phyloP scores from a whole-genome alignment of 176 grass and related monocot genomes.

The Areca catechu region DNA sequence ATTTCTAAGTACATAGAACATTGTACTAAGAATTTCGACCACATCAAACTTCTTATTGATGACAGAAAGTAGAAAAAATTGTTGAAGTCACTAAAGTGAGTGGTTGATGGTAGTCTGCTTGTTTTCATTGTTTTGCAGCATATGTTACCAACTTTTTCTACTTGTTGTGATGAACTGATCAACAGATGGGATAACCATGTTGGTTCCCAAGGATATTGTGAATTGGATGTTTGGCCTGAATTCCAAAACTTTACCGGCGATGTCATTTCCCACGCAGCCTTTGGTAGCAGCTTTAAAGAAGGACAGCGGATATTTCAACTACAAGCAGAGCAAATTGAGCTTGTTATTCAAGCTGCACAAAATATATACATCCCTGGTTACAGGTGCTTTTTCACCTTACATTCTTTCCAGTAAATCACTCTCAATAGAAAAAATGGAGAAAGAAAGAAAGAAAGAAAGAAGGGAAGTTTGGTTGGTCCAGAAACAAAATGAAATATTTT shows the following conservation, averaged over 20 bases:
- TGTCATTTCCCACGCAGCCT: not conserved
- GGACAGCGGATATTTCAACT: not conserved
- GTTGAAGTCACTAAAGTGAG: too few relatives aligned
- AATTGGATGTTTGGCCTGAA: slow-evolving; percentile 8
- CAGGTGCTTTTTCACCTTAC: not conserved
- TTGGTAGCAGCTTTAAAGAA: slow-evolving; percentile 15
- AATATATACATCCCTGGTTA: not conserved
- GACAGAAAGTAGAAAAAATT: too few relatives aligned
- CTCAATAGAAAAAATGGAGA: too few relatives aligned
- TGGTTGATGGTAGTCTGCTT: too few relatives aligned
- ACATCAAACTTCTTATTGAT: too few relatives aligned
- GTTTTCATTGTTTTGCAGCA: not conserved
- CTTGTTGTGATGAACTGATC: slow-evolving; percentile 6
- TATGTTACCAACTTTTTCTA: slow-evolving; percentile 3
- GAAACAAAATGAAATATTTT: too few relatives aligned
- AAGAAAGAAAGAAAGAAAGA: too few relatives aligned
- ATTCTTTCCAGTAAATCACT: too few relatives aligned
- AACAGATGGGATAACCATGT: not conserved
- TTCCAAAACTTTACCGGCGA: not conserved
- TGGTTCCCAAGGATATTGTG: not conserved
- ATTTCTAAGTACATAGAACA: too few relatives aligned
- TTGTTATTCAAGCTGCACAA: not conserved
- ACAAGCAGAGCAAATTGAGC: not conserved
- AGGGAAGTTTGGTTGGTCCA: too few relatives aligned
- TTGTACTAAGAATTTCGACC: too few relatives aligned